Conservation (phyloP, 1,284 basidiomycete genomes). For the Amylostereum areolatum region DNA sequence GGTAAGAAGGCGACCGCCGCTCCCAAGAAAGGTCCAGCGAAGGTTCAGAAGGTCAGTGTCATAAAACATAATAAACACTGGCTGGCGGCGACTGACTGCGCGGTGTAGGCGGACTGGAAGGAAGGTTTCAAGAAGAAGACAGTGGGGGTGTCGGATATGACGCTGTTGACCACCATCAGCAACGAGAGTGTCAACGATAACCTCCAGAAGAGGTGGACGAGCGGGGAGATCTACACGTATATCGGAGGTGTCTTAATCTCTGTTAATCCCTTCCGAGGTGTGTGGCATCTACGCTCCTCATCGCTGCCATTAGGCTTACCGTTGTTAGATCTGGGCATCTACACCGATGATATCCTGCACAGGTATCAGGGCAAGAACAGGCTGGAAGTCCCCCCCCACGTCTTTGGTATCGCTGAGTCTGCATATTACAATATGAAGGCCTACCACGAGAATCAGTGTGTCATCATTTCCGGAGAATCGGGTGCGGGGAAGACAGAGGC, state of each 20-base stretch:
- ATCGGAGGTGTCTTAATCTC: constrained; percentile 98
- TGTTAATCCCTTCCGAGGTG: constrained; percentile 96
- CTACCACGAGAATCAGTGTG: constrained; percentile 99
- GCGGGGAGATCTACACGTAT: constrained; percentile 98
- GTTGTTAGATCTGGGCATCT: constrained; percentile 82
- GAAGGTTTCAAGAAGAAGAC: constrained; percentile 98
- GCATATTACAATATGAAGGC: constrained; percentile 99
- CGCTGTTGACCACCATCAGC: constrained; percentile 92
- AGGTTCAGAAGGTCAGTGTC: constrained; percentile 65
- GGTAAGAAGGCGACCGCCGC: constrained; percentile 75
- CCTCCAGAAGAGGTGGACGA: constrained; percentile 93
- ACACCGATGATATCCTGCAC: constrained; percentile 82
- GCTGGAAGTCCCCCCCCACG: constrained; percentile 96
- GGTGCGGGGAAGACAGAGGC: constrained; percentile 98
- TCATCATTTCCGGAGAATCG: constrained; percentile 99
- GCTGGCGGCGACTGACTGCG: background rate
- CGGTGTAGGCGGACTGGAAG: constrained; percentile 87
- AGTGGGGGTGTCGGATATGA: constrained; percentile 99
- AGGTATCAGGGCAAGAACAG: constrained; percentile 97
- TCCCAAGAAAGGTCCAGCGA: constrained; percentile 57
- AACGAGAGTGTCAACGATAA: constrained; percentile 99
- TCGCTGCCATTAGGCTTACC: background rate
- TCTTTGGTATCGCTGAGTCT: constrained; percentile 95
- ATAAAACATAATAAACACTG: background rate
- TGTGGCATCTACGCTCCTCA: constrained; percentile 15